phyloP scores from a whole-genome alignment of 1,284 basidiomycete species.

The Pyrrhoderma noxium region DNA sequence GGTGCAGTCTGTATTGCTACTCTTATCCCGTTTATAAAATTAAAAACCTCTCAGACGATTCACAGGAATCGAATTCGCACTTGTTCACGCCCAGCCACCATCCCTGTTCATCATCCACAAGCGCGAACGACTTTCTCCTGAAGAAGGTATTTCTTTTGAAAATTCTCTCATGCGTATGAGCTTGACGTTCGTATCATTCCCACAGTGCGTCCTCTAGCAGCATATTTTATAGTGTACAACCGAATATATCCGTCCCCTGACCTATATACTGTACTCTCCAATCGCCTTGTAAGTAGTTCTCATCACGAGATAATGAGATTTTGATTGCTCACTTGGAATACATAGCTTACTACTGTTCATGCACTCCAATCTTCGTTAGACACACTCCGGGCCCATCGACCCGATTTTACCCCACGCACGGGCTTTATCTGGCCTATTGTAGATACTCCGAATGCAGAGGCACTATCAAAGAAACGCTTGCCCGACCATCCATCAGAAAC shows the following conservation, averaged over 20 bases:
- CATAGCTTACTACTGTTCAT: conserved; percentile 62
- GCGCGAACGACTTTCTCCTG: conserved; percentile 69
- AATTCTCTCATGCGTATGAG: conserved; percentile 11
- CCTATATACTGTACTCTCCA: conserved; percentile 73
- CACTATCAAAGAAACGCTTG: conserved; percentile 33
- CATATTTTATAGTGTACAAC: conserved; percentile 81
- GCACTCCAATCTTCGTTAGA: conserved; percentile 69
- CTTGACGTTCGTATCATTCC: conserved; percentile 6
- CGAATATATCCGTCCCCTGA: conserved; percentile 83
- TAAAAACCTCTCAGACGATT: conserved; percentile 50
- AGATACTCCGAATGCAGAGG: conserved; percentile 43
- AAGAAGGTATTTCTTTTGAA: conserved; percentile 50
- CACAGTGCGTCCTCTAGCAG: conserved; percentile 63
- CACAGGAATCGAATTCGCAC: conserved; percentile 74
- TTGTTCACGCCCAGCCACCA: conserved; percentile 71
- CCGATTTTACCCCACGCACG: conserved; percentile 71
- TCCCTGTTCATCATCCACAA: conserved; percentile 82
- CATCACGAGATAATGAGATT: background rate
- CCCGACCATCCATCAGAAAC: conserved; percentile 18
- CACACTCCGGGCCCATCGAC: conserved; percentile 57
- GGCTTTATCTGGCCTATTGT: conserved; percentile 76
- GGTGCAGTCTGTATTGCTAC: conserved; percentile 24
- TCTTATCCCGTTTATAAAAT: conserved; percentile 9
- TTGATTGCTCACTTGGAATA: background rate
- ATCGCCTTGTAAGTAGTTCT: conserved; percentile 55